A percentile compares a stretch with the other conserved stretches of the same genome.
phyloP scores from a whole-genome alignment of 352 stramenopile genomes.

The Globisporangium solare region DNA sequence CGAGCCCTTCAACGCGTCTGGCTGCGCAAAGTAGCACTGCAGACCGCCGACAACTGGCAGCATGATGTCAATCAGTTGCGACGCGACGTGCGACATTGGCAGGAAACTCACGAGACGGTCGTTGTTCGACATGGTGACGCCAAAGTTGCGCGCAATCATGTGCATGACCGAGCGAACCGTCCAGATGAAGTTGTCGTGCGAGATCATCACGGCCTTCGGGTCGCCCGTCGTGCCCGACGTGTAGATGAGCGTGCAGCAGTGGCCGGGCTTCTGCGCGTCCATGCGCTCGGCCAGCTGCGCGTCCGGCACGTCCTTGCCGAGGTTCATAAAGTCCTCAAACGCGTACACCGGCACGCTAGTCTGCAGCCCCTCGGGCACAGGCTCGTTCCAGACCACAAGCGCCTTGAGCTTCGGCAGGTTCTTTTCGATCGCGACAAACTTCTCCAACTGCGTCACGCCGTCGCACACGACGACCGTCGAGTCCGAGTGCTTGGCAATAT shows the following conservation, averaged over 20 bases:
- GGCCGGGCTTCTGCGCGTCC: slow-evolving; percentile 69
- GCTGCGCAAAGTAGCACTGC: slow-evolving; percentile 86
- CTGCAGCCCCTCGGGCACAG: slow-evolving; percentile 65
- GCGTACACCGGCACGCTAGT: slow-evolving; percentile 65
- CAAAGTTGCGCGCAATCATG: slow-evolving; percentile 61
- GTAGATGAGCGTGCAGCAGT: slow-evolving; percentile 92
- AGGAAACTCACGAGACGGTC: slow-evolving; percentile 86
- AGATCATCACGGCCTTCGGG: slow-evolving; percentile 75
- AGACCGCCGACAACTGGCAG: slow-evolving; percentile 55
- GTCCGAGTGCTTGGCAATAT: slow-evolving; percentile 92
- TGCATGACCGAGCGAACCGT: slow-evolving; percentile 60
- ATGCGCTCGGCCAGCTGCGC: slow-evolving; percentile 69
- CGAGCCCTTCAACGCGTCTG: slow-evolving; percentile 88
- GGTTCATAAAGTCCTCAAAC: slow-evolving; percentile 76
- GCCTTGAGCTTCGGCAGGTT: slow-evolving; percentile 90
- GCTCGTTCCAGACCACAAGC: slow-evolving; percentile 91
- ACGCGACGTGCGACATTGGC: slow-evolving; percentile 88
- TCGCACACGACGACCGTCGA: slow-evolving; percentile 91
- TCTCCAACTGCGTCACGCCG: slow-evolving; percentile 90
- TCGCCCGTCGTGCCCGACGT: slow-evolving; percentile 93
- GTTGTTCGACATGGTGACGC: slow-evolving; percentile 47
- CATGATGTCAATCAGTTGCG: slow-evolving; percentile 86
- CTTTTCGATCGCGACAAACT: slow-evolving; percentile 88
- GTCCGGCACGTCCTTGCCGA: slow-evolving; percentile 62
- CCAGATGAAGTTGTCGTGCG: slow-evolving; percentile 78